Base-by-base conservation (phyloP, 805 yeast genomes). In the Saturnispora bothae region DNA sequence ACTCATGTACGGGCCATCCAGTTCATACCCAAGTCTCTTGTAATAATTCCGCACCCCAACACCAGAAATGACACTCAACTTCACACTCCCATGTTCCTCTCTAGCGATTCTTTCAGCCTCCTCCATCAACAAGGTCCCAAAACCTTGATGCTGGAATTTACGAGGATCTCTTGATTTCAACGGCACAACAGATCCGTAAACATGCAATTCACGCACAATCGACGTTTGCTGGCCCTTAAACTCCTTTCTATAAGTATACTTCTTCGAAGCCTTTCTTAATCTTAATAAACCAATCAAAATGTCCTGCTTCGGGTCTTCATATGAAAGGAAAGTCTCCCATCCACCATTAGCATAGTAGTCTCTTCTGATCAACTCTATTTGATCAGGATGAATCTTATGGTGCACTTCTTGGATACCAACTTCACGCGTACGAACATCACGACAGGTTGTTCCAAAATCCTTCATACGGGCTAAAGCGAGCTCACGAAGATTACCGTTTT, bases 1-100 rank as follows among this genome's bases (percentile, higher is more conserved):
- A n/a, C 97, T 88, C 98, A 92, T 92, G 61, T 71, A 92, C 13
- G 97, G 97, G 3, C 98, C 98, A 53, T 92, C 98, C 44, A 92
- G 66, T 46, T 70, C 73, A 60, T 92, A 92, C 4, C 98, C 98
- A 44, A 92, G 67, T 52, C 84, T 81, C 14, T 85, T 89, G 52
- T 92, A 92, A 62, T 92, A 92, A 57, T 89, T 92, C 56, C 98
- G 73, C 28, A 92, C 98, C 48, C 98, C 98, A 29, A 92, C 96
- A 48, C 98, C 98, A 25, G 94, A 79, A 49, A 92, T 92, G 39
- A 92, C 98, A 56, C 94, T 77, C 27, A 92, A 81, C 64, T 92
- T 92, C 37, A 69, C 66, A 4, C 95, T 80, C 0, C 96, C 95
- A 57, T 92, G 98, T 57, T 92, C 98, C 52, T 86, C 96, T 36